Evolutionary conservation across 2,329 filamentous ascomycete species (phyloP), one percentile per base, ranked within the genome.

Genomic region (Colletotrichum plurivorum): DNA sequence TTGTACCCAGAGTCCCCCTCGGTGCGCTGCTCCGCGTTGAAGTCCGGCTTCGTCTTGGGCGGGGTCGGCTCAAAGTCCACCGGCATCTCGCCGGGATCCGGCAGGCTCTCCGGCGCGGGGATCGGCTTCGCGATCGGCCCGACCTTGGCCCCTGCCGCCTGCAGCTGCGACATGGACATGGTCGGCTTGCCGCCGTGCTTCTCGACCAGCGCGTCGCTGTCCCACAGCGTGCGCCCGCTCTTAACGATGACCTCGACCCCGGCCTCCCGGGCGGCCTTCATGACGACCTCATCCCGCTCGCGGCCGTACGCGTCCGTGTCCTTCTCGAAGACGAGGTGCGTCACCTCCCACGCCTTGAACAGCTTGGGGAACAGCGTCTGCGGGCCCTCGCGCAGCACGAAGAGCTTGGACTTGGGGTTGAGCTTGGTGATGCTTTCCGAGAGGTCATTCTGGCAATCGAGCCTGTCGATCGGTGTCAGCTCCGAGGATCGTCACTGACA

Each of bases 301-400:
- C 87, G 84, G 5, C 84, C 92, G 79, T 94, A 94, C 0, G 90
- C 84, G 81, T 95, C 93, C 0, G 92, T 93, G 73, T 94, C 93
- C 74, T 91, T 92, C 76, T 95, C 93, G 73, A 94, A 94, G 0
- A 94, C 92, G 5, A 94, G 79, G 78, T 94, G 92, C 0, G 92
- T 93, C 27, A 93, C 89, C 2, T 87, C 86, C 93, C 92, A 95
- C 18, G 87, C 86, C 73, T 89, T 88, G 84, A 94, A 92, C 1
- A 94, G 81, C 78, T 93, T 93, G 1, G 90, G 89, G 3, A 94
- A 84, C 1, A 94, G 78, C 0, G 89, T 93, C 75, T 92, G 90
- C 0, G 92, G 92, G 0, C 87, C 90, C 79, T 94, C 92, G 31
- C 93, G 86, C 16, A 95, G 82, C 25, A 95, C 85, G 70, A 93